Evolutionary conservation across 2,329 filamentous ascomycete genomes (phyloP), one percentile per base, ranked within the genome.

Genomic region (Talaromyces sp.): DNA sequence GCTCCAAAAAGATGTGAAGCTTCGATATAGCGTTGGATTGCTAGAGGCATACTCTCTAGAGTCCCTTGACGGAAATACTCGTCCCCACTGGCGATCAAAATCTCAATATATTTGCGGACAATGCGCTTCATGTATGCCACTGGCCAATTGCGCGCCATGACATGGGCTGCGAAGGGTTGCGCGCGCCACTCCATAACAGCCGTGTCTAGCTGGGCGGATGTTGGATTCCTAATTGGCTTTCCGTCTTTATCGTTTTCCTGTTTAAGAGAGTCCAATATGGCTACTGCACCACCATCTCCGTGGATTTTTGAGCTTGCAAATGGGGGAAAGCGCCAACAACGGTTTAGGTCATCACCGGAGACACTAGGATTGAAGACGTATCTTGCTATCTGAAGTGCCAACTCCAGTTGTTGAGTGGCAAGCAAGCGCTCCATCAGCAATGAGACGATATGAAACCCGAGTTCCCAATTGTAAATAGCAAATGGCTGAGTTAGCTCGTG

Each of bases 71-170:
- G 63, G 60, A 72, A 73, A 21, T 65, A 65, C 5, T 56, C 51
- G 46, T 73, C 70, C 0, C 70, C 70, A 13, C 50, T 58, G 3
- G 65, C 68, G 15, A 73, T 64, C 8, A 73, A 61, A 40, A 67
- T 68, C 41, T 67, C 61, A 33, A 71, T 64, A 60, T 74, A 73
- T 54, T 68, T 70, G 60, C 70, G 64, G 6, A 66, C 69, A 9
- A 68, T 56, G 57, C 64, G 62, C 52, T 68, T 71, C 70, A 71
- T 72, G 57, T 71, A 73, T 2, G 65, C 62, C 1, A 63, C 33
- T 1, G 66, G 64, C 13, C 69, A 53, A 2, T 21, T 43, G 0
- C 70, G 62, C 4, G 70, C 68, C 0, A 68, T 43, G 1, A 60
- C 60, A 60, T 69, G 64, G 66, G 62, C 7, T 51, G 3, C 52